Percentiles rank a stretch among this genome's conserved stretches.
phyloP scores from a whole-genome alignment of 179 eudicot genomes.

The Heliamphora pulchella region DNA sequence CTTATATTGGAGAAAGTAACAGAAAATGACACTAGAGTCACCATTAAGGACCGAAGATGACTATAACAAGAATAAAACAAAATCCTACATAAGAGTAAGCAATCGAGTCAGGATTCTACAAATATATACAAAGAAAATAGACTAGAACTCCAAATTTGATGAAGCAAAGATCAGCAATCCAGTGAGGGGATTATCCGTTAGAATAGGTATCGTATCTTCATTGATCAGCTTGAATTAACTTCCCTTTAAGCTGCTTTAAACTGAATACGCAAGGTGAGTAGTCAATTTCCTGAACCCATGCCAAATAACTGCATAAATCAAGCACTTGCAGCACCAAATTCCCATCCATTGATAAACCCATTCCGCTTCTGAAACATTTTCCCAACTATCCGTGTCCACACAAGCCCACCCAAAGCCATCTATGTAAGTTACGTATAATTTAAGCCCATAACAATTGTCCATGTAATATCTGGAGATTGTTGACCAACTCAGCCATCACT shows the following conservation, averaged over 20 bases:
- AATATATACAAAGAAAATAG: slow-evolving; percentile 37
- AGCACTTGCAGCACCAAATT: background rate
- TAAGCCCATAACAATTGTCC: slow-evolving; percentile 1
- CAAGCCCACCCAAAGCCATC: background rate
- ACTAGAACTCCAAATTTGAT: slow-evolving; percentile 22
- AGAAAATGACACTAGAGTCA: slow-evolving; percentile 11
- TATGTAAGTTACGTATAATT: background rate
- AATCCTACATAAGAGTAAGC: slow-evolving; percentile 8
- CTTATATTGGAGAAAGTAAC: background rate
- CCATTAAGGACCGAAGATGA: background rate
- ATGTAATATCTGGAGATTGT: background rate
- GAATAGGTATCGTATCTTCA: slow-evolving; percentile 14
- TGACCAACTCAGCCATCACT: slow-evolving; percentile 19
- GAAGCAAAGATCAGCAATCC: slow-evolving; percentile 23
- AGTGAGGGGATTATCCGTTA: slow-evolving; percentile 13
- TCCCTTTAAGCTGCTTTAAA: slow-evolving; percentile 16
- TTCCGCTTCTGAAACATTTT: slow-evolving; percentile 10
- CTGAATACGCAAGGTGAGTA: slow-evolving; percentile 4
- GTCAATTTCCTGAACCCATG: slow-evolving; percentile 17
- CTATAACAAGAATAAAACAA: slow-evolving; percentile 13
- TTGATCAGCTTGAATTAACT: slow-evolving; percentile 16
- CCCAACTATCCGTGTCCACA: slow-evolving; percentile 9
- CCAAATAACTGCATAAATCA: background rate
- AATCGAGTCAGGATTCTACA: slow-evolving; percentile 33
- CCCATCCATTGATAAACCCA: background rate